Evolutionary conservation across 2,329 filamentous ascomycete genomes (phyloP).

Genomic region (Cucurbitaria berberidis): DNA sequence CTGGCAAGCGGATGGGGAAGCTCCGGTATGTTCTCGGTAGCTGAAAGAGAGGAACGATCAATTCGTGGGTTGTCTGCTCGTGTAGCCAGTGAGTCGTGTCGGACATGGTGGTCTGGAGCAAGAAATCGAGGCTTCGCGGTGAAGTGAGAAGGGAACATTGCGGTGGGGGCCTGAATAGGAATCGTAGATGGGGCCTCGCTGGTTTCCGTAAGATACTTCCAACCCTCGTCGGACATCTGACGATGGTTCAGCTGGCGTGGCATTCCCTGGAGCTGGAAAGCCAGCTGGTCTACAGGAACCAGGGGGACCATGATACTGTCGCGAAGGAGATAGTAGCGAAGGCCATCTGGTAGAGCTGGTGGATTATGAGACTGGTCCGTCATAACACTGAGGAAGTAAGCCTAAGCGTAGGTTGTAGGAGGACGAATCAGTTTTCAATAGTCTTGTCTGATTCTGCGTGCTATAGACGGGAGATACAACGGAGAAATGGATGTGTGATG

Average conservation of each 20-base stretch:
- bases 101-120: conserved; percentile 28
- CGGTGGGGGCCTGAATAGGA: conserved; percentile 8
- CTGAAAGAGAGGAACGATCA: background rate
- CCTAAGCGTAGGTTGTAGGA: background rate
- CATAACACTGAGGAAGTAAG: conserved; percentile 9
- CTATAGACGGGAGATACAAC: background rate
- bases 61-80: background rate
- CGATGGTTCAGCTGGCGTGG: conserved; percentile 42
- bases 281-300: conserved; percentile 53
- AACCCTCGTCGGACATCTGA: conserved; percentile 30
- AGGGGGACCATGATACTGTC: conserved; percentile 47
- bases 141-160: background rate
- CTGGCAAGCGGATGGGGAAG: background rate
- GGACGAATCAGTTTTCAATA: background rate
- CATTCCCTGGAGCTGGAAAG: conserved; percentile 48
- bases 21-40: background rate
- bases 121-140: conserved; percentile 10
- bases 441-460: background rate
- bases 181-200: conserved; percentile 12
- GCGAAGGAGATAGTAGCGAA: conserved; percentile 50
- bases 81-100: background rate
- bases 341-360: conserved; percentile 16
- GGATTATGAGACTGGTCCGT: background rate
- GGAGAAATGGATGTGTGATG: background rate
- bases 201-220: conserved; percentile 32